These are phyloP conservation scores for Drosera spatulata DNA, from an alignment of 179 eudicot genomes.

Conservation along the genomic window DNA sequence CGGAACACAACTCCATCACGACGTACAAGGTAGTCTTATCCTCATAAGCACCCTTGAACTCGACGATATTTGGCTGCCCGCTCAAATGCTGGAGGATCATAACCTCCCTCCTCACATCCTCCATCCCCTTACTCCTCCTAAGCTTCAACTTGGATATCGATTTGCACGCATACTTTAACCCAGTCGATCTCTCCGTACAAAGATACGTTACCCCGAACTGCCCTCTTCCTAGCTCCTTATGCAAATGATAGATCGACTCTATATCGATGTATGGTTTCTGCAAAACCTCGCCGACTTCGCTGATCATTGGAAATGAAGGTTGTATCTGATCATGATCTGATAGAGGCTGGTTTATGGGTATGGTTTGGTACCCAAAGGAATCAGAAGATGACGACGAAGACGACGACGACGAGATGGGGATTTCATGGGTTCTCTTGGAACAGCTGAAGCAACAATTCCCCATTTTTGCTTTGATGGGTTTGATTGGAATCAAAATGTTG, in stretches of 20 bases:
- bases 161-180: conserved; percentile 60
- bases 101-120: conserved; percentile 60
- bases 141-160: conserved; percentile 62
- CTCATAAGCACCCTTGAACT: conserved; percentile 60
- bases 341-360: too few relatives aligned
- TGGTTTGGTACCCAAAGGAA: too few relatives aligned
- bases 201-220: conserved; percentile 66
- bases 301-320: too few relatives aligned
- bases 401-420: too few relatives aligned
- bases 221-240: conserved; percentile 67
- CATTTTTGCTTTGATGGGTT: too few relatives aligned
- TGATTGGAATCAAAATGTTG: too few relatives aligned
- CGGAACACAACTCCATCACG: conserved; percentile 72
- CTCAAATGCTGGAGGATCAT: conserved; percentile 59
- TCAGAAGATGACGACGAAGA: too few relatives aligned
- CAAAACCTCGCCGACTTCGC: too few relatives aligned
- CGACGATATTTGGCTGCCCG: conserved; percentile 59
- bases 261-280: conserved; percentile 16
- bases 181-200: conserved; percentile 38
- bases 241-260: conserved; percentile 31
- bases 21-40: conserved; percentile 62
- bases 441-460: too few relatives aligned
- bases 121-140: conserved; percentile 52
- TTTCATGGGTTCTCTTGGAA: too few relatives aligned
- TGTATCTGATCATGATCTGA: too few relatives aligned